phyloP scores from a whole-genome alignment of 2,329 filamentous ascomycete species.

The Microascus cirrosus region DNA sequence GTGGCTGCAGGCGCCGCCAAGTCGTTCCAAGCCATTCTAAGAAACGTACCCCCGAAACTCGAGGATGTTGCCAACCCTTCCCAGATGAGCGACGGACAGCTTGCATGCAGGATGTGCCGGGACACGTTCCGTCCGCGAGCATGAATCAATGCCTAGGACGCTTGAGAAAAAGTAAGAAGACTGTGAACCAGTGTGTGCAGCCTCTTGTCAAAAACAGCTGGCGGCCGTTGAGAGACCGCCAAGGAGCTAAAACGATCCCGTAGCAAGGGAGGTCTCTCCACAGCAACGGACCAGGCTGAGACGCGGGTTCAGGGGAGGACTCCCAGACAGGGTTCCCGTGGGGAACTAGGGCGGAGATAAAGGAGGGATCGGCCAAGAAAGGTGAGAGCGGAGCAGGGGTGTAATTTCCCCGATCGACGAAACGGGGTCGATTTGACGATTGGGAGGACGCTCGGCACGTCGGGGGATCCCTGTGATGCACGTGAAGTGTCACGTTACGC shows the following conservation, averaged over 20 bases:
- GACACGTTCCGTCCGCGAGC: not conserved
- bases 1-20: too few species aligned
- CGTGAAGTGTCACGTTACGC: not conserved
- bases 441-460: not conserved
- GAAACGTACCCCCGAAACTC: not conserved
- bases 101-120: not conserved
- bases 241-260: too few species aligned
- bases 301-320: not conserved
- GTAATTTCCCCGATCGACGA: not conserved
- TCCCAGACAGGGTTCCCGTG: not conserved
- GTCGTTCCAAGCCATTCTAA: too few species aligned
- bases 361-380: not conserved
- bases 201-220: too few species aligned
- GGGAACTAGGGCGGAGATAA: not conserved
- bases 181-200: too few species aligned
- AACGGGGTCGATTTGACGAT: not conserved
- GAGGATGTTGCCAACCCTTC: not conserved
- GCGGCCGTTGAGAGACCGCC: too few species aligned
- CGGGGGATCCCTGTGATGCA: not conserved
- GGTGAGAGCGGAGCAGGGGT: not conserved
- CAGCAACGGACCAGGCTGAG: not conserved
- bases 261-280: too few species aligned
- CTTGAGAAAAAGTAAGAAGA: too few species aligned
- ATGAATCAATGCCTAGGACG: not conserved
- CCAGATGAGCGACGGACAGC: not conserved